Base-by-base conservation (phyloP, 257 asterid genomes). In the Ilex asprella region DNA sequence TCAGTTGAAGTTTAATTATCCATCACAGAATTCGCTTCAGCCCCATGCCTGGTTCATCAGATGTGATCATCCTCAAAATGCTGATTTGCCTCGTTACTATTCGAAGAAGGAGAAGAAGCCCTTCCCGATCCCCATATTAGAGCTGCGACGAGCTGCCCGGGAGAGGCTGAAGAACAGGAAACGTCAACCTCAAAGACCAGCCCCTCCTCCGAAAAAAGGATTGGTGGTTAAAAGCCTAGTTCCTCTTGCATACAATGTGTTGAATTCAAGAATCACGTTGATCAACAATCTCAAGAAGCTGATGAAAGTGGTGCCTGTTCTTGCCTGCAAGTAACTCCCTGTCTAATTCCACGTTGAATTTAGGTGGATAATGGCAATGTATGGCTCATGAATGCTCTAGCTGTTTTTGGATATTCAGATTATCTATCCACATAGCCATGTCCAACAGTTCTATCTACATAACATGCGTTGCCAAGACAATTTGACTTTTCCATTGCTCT, bases 31-130 rank as follows among this genome's bases (percentile, higher is more conserved):
- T 68, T 41, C 49, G 39, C 62, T 41, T 57, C 82, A 47, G 32
- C 70, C 62, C 53, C 81, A 50, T 60, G 56, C 78, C 10, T 60
- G 53, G 55, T 62, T 74, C 55, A 74, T 89, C 59, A 73, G 71
- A 64, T 83, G 95, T 31, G 76, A 76, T 63, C 39, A 76, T 65
- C 91, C 97, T 43, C 99, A 93, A 73, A 93, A 93, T 82, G 81
- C 91, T 63, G 99, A 93, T 79, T 78, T 89, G 15, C 97, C 99
- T 63, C 97, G 88, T 59, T 79, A 85, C 73, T 82, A 83, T 75
- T 85, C 97, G 13, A 89, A 72, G 74, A 92, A 76, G 64, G 95
- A 85, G 76, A 92, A 86, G 80, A 92, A 89, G 82, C 99, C 97
- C 30, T 93, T 93, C 73, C 96, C 97, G 11, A 71, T 89, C 73